Conservation (phyloP, 2,329 filamentous ascomycete genomes). For the Ramularia endophylla region DNA sequence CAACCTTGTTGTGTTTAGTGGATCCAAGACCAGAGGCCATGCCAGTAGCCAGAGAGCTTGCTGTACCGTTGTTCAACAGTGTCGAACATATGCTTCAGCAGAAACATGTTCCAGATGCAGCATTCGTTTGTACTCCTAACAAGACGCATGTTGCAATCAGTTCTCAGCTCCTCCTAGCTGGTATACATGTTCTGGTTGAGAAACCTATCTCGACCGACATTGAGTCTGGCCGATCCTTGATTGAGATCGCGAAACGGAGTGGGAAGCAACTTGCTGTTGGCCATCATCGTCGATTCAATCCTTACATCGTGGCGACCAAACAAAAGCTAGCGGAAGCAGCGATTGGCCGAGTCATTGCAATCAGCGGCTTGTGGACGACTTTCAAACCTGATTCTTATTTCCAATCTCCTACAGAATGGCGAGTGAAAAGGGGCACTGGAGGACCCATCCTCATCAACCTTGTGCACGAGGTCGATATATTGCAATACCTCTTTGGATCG, state of each 20-base stretch:
- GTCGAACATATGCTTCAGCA: conserved; percentile 41
- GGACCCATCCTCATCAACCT: conserved; percentile 54
- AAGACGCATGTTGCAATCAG: conserved; percentile 50
- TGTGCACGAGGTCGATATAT: conserved; percentile 55
- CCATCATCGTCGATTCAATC: conserved; percentile 56
- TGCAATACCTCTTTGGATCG: conserved; percentile 52
- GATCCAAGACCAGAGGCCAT: conserved; percentile 40
- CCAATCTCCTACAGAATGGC: conserved; percentile 44
- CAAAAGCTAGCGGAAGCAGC: conserved; percentile 34
- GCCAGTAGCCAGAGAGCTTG: conserved; percentile 32
- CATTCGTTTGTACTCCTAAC: conserved; percentile 56
- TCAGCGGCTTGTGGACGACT: conserved; percentile 51
- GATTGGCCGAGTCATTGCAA: conserved; percentile 46
- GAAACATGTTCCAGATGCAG: conserved; percentile 43
- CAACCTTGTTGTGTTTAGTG: conserved; percentile 41
- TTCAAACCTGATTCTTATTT: conserved; percentile 51
- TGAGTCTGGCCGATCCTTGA: conserved; percentile 30
- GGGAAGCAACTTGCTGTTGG: conserved; percentile 45
- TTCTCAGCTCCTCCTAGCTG: conserved; percentile 42
- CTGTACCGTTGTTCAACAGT: conserved; percentile 36
- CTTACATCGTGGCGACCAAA: conserved; percentile 48
- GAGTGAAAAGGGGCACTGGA: conserved; percentile 35
- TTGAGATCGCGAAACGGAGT: conserved; percentile 19
- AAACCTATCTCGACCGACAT: conserved; percentile 49
- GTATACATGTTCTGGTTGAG: conserved; percentile 52